Percentiles rank a stretch among this genome's conserved stretches.
Evolutionary conservation across 208 protist genomes (phyloP).

Genomic region (Phytomonas francai): DNA sequence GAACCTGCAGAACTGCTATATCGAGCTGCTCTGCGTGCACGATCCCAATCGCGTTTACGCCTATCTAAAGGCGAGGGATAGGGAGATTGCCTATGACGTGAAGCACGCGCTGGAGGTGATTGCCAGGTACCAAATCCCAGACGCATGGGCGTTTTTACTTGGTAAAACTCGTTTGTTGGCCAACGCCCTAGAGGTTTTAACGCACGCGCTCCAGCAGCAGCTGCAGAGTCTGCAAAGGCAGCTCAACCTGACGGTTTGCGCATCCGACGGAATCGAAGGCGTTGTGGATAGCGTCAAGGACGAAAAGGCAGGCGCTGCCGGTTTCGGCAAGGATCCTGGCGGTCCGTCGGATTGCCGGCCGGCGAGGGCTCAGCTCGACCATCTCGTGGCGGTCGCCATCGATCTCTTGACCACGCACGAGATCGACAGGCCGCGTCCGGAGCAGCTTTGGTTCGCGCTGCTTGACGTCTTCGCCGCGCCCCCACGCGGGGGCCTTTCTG

Average conservation of each 20-base stretch:
- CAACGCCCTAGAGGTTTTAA: constrained; percentile 49
- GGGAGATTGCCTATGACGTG: constrained; percentile 55
- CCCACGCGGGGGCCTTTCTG: no score
- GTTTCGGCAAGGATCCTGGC: no score
- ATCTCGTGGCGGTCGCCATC: constrained; percentile 6
- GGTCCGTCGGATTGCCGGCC: neutral
- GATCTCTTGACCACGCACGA: neutral
- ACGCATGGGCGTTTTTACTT: constrained; percentile 60
- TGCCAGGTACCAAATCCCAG: constrained; percentile 37
- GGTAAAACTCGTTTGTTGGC: constrained; percentile 45
- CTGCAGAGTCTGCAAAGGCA: constrained; percentile 17
- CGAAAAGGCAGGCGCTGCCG: neutral
- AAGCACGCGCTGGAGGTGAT: constrained; percentile 37
- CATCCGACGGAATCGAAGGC: neutral
- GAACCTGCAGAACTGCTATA: constrained; percentile 74
- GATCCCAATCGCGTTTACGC: constrained; percentile 45
- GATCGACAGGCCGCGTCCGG: neutral
- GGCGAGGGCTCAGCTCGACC: constrained; percentile 1
- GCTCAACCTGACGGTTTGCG: constrained; percentile 3
- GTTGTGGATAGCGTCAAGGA: neutral
- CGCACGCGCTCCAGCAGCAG: constrained; percentile 12
- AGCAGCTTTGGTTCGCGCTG: neutral
- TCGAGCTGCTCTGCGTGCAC: constrained; percentile 66
- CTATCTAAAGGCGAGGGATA: constrained; percentile 38
- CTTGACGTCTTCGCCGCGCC: neutral